Evolutionary conservation across 2,329 filamentous ascomycete species (phyloP), one percentile per base, ranked within the genome.

Genomic region (Fonsecaea pedrosoi): DNA sequence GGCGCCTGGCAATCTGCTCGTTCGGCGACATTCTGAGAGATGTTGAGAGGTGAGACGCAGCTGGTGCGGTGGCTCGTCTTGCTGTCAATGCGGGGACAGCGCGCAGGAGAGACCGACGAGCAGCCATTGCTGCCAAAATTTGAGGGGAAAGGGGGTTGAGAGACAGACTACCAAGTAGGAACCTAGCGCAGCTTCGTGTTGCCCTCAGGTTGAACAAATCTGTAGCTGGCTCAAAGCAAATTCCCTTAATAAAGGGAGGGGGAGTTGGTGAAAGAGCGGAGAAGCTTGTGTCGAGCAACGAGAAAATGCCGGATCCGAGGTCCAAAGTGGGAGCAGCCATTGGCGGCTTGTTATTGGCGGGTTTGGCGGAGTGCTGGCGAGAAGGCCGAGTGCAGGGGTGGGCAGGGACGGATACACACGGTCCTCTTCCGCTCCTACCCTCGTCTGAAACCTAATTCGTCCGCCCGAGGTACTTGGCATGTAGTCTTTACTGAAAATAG

Each of bases 21-120:
- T 66, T 54, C 7, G 71, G 68, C 56, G 71, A 62, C 72, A 72
- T 72, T 68, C 71, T 72, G 59, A 71, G 61, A 55, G 60, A 62
- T 32, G 56, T 18, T 4, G 65, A 45, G 56, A 71, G 60, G 42
- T 67, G 70, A 35, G 70, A 65, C 37, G 59, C 53, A 54, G 21
- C 30, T 55, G 54, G 35, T 35, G 54, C 48, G n/a, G 45, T 50
- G 45, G 70, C 56, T 66, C 71, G 67, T 68, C 68, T 59, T 40
- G 60, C 58, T 50, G 71, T 68, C 64, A 73, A 62, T 64, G 71
- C 65, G 59, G 71, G 71, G 58, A 72, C 67, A 45, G 69, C 67
- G 18, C 71, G 65, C 37, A 69, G 58, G 10, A 71, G 54, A 13
- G 66, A 67, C 53, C 70, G 69, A 37, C 70, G 69, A 30, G 67